Evolutionary conservation across 1,284 basidiomycete species (phyloP), one percentile per base, ranked within the genome.

Genomic region (Pterulicium gracile): DNA sequence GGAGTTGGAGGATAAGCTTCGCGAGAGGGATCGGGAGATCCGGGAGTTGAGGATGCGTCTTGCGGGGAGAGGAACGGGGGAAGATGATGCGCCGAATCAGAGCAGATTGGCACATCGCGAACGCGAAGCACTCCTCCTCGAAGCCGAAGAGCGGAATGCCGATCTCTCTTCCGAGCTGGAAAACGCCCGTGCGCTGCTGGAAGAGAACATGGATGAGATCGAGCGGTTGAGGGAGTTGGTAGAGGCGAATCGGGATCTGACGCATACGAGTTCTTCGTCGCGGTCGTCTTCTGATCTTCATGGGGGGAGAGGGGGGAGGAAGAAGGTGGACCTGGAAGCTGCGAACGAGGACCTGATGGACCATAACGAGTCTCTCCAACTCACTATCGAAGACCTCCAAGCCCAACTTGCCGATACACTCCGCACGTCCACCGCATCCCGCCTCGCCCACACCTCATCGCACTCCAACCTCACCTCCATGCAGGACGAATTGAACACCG

Each of bases 171-270:
- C 80, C 42, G 78, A 90, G 55, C 61, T 90, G 41, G 78, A 85
- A 47, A 73, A 73, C 42, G 73, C 75, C 4, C 68, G 75, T 39
- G 76, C 68, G 0, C 61, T 87, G 44, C 63, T 91, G 44, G 81
- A 90, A 60, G 88, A 88, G 54, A 82, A 83, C 55, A 73, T 75
- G 63, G 83, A 85, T 40, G 87, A 85, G 59, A 77, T 81, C 44
- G 82, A 81, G 50, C 71, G 77, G 18, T 61, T 88, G 45, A 68
- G 72, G 36, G 81, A 81, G 40, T 67, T 81, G 22, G 68, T 82
- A 2, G 81, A 81, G 56, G n/a, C n/a, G 15, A 17, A 18, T 18
- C n/a, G n/a, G n/a, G 36, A 39, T 18, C n/a, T 7, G 4, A 10
- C 36, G n/a, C 36, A 39, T 7, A 17, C 15, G n/a, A 39, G 36